Percentiles rank a stretch among this genome's conserved stretches.
Evolutionary conservation across 116 monocot genomes (phyloP).

Genomic region (Cymodocea nodosa): DNA sequence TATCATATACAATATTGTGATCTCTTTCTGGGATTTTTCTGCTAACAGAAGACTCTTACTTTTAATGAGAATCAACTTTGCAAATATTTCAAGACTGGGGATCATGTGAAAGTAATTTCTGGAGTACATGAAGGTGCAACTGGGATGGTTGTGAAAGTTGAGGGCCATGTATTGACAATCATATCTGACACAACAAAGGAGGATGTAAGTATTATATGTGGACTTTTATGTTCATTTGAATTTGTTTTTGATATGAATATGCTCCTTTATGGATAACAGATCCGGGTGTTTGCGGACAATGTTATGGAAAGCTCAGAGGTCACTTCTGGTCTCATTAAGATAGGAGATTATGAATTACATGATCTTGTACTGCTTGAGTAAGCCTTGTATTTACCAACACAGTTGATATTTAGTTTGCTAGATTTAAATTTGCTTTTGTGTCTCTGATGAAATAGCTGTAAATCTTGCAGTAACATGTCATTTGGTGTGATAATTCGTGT

Average conservation of each 20-base stretch:
- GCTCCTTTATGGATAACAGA: conserved; percentile 24
- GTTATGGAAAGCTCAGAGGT: conserved; percentile 99
- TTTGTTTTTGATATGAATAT: not conserved
- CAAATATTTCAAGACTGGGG: conserved; percentile 93
- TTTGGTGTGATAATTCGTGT: conserved; percentile 95
- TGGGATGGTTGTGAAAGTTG: conserved; percentile 98
- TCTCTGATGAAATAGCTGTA: not conserved
- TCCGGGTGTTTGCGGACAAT: conserved; percentile 94
- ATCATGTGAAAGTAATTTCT: conserved; percentile 97
- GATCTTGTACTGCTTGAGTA: conserved; percentile 95
- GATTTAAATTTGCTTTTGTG: not conserved
- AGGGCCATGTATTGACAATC: conserved; percentile 83
- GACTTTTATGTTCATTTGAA: not conserved
- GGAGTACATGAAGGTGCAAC: conserved; percentile 95
- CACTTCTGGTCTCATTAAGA: conserved; percentile 73
- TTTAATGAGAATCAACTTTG: conserved; percentile 94
- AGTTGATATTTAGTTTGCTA: not conserved
- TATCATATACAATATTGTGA: not conserved
- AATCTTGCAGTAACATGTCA: conserved; percentile 56
- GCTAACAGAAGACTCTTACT: conserved; percentile 60
- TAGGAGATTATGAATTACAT: conserved; percentile 92
- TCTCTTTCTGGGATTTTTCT: not conserved
- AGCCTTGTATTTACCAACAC: conserved; percentile 15
- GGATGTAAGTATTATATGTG: conserved; percentile 40
- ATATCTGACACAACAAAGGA: conserved; percentile 92